phyloP scores from a whole-genome alignment of 2,329 filamentous ascomycete species.

The Botryotinia globosa region DNA sequence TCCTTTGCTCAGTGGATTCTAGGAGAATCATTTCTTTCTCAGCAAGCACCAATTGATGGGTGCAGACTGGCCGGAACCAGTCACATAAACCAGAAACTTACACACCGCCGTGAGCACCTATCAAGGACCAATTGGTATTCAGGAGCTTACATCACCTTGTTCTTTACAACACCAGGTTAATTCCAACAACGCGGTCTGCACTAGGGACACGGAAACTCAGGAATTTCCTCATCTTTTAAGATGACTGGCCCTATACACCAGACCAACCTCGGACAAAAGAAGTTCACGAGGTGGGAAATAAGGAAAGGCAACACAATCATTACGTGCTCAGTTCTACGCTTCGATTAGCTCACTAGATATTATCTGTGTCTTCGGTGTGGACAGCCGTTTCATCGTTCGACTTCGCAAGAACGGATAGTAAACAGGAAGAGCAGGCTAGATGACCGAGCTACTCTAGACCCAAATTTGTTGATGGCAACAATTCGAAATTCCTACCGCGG shows the following conservation, averaged over 20 bases:
- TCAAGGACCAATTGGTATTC: neutral
- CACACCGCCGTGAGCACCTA: neutral
- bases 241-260: neutral
- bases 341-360: neutral
- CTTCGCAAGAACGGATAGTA: neutral
- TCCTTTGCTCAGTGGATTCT: neutral
- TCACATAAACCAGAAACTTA: too few relatives aligned
- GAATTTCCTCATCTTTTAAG: neutral
- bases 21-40: neutral
- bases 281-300: neutral
- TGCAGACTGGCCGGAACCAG: neutral
- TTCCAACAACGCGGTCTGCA: neutral
- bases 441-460: neutral
- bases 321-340: neutral
- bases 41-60: neutral
- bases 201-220: neutral
- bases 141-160: neutral
- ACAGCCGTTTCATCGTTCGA: neutral
- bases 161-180: neutral
- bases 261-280: neutral
- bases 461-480: neutral
- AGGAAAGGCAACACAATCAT: neutral
- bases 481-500: too few relatives aligned
- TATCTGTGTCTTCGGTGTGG: neutral
- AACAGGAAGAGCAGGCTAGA: neutral